These are phyloP conservation scores for Coffea canephora DNA, from an alignment of 257 asterid genomes.

Conservation along the genomic window DNA sequence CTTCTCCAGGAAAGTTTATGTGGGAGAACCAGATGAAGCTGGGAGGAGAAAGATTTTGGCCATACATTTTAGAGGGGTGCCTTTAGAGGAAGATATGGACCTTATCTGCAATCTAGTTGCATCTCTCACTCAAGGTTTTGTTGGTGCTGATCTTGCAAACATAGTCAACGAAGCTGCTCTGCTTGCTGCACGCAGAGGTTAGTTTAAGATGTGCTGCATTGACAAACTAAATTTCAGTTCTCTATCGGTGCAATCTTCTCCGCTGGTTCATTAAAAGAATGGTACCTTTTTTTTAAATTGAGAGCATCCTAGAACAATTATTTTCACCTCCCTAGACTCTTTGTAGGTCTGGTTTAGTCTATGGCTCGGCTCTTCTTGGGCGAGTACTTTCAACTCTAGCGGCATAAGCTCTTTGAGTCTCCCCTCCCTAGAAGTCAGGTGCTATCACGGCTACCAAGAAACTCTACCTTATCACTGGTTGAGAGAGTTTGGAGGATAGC, in stretches of 20 bases:
- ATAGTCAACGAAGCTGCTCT: slow-evolving; percentile 89
- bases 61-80: slow-evolving; percentile 88
- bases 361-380: neutral
- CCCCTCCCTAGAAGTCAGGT: neutral
- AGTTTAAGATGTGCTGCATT: slow-evolving; percentile 17
- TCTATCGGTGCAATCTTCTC: neutral
- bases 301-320: neutral
- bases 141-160: slow-evolving; percentile 96
- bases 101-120: slow-evolving; percentile 84
- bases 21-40: slow-evolving; percentile 90
- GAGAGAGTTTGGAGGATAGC: neutral
- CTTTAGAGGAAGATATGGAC: slow-evolving; percentile 73
- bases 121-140: slow-evolving; percentile 85
- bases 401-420: neutral
- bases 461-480: neutral
- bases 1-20: slow-evolving; percentile 92
- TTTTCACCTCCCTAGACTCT: neutral
- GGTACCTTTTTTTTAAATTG: neutral
- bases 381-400: neutral
- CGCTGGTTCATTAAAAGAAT: neutral
- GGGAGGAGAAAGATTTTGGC: slow-evolving; percentile 88
- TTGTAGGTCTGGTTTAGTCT: neutral
- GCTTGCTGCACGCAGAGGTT: slow-evolving; percentile 98
- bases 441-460: neutral
- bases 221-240: neutral